phyloP scores from a whole-genome alignment of 768 basidiomycete species.

The Tulasnella calospora region DNA sequence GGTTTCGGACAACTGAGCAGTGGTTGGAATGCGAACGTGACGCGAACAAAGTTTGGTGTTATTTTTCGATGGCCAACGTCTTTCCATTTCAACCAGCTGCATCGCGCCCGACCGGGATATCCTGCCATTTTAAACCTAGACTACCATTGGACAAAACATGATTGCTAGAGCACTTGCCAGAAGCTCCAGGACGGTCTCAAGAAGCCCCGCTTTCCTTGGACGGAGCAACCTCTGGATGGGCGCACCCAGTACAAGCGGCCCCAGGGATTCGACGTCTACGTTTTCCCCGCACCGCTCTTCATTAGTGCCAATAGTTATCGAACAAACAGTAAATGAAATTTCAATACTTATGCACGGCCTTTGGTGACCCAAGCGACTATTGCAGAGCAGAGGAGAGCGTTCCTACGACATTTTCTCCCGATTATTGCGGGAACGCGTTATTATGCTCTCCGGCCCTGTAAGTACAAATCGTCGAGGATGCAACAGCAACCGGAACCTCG shows the following conservation, averaged over 20 bases:
- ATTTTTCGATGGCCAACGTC: not conserved
- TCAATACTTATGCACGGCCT: conserved; percentile 25
- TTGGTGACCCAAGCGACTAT: conserved; percentile 17
- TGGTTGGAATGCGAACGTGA: not conserved
- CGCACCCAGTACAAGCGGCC: not conserved
- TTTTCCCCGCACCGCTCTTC: not conserved
- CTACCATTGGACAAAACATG: not conserved
- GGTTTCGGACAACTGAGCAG: not conserved
- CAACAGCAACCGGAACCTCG: not conserved
- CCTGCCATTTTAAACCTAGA: not conserved
- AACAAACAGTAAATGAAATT: conserved; percentile 62
- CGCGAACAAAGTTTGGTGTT: not conserved
- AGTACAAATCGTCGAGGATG: conserved; percentile 33
- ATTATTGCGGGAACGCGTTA: conserved; percentile 84
- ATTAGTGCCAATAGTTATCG: conserved; percentile 88
- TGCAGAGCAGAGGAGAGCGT: conserved; percentile 74
- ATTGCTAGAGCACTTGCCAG: not conserved
- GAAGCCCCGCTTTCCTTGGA: not conserved
- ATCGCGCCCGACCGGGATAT: not conserved
- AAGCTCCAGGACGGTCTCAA: not conserved
- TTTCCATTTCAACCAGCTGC: conserved; percentile 5
- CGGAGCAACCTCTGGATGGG: not conserved
- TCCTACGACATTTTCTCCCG: conserved; percentile 97
- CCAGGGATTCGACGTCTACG: not conserved
- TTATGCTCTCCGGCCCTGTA: conserved; percentile 92